These are phyloP conservation scores for Aphanoascus verrucosus DNA, from an alignment of 2,329 filamentous ascomycete genomes.

Conservation along the genomic window DNA sequence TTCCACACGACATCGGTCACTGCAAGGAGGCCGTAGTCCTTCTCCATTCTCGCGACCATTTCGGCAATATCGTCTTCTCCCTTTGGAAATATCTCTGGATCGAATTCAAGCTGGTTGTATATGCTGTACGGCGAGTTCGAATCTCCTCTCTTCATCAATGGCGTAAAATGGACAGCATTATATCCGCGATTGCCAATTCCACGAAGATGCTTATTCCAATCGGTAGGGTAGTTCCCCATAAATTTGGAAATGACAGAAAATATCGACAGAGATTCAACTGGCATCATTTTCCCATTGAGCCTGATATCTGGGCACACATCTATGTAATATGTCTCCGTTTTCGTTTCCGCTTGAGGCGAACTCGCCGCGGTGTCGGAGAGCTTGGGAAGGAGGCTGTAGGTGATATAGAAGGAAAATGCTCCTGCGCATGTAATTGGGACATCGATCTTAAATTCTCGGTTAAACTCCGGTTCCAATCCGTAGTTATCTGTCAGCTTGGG, in stretches of 20 bases:
- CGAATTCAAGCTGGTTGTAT: conserved; percentile 83
- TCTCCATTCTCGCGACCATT: conserved; percentile 71
- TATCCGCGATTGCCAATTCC: conserved; percentile 87
- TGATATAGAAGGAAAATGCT: conserved; percentile 88
- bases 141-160: conserved; percentile 71
- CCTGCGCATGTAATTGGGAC: conserved; percentile 73
- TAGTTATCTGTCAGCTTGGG: conserved; percentile 10
- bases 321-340: conserved; percentile 76
- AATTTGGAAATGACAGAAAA: conserved; percentile 97
- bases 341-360: conserved; percentile 27
- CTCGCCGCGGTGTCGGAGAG: conserved; percentile 50
- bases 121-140: conserved; percentile 98
- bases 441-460: conserved; percentile 79
- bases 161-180: conserved; percentile 99
- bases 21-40: conserved; percentile 71
- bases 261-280: conserved; percentile 75
- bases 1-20: conserved; percentile 97
- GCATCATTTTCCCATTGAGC: conserved; percentile 62
- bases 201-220: conserved; percentile 80
- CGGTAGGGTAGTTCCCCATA: conserved; percentile 81
- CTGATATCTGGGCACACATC: conserved; percentile 77
- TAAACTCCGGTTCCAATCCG: conserved; percentile 86
- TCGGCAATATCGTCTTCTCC: conserved; percentile 72
- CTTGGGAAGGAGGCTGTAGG: conserved; percentile 75
- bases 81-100: conserved; percentile 66